Evolutionary conservation across 2,329 filamentous ascomycete species (phyloP).

Genomic region (Diplocarpon rosae): DNA sequence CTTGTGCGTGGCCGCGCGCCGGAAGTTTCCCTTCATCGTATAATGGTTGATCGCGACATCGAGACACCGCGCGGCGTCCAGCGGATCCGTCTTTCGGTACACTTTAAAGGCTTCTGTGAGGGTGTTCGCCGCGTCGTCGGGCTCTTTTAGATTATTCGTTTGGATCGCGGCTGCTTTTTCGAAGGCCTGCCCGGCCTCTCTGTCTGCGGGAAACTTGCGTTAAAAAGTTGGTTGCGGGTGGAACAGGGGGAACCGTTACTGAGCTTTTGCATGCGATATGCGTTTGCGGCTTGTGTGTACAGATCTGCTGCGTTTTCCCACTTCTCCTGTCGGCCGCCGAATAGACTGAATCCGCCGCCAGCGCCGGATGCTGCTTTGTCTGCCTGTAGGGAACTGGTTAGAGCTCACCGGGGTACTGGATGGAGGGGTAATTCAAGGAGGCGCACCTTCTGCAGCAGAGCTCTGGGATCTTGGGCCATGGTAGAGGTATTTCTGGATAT

Average conservation of each 20-base stretch:
- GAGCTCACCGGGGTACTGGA: conserved; percentile 17
- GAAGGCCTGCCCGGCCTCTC: conserved; percentile 78
- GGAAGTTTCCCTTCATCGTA: conserved; percentile 80
- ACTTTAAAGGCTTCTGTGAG: conserved; percentile 89
- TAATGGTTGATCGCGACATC: conserved; percentile 76
- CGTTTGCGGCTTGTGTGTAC: conserved; percentile 82
- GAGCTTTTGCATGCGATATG: conserved; percentile 78
- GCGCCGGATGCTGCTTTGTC: conserved; percentile 72
- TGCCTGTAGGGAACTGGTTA: conserved; percentile 46
- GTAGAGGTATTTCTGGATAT: conserved; percentile 37
- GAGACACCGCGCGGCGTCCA: conserved; percentile 72
- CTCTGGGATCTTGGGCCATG: conserved; percentile 70
- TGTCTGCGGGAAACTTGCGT: conserved; percentile 39
- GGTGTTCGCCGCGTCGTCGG: conserved; percentile 83
- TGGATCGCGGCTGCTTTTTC: conserved; percentile 79
- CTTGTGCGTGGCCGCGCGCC: conserved; percentile 81
- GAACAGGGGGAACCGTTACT: conserved; percentile 41
- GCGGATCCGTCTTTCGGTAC: conserved; percentile 74
- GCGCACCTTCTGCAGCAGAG: conserved; percentile 64
- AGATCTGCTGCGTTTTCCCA: conserved; percentile 81
- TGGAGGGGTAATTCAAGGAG: conserved; percentile 20
- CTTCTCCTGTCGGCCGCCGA: conserved; percentile 79
- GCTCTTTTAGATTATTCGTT: conserved; percentile 71
- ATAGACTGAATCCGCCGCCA: conserved; percentile 74
- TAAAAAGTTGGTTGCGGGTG: background rate